These are phyloP conservation scores for Canna indica DNA, from an alignment of 176 grass and related monocot species.

Conservation along the genomic window DNA sequence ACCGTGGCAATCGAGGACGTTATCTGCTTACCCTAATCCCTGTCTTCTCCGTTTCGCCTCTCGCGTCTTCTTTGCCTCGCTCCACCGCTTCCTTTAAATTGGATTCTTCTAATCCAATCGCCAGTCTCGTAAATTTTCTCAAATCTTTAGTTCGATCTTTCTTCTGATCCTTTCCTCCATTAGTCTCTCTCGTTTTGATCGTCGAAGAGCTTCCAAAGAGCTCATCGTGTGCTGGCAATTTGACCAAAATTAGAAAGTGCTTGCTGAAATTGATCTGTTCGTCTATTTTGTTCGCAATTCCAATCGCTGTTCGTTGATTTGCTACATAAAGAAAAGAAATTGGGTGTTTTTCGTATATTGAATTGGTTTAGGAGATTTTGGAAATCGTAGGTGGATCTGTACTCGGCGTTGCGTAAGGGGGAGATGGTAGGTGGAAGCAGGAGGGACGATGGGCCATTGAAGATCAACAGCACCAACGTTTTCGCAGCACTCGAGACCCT, in stretches of 20 bases:
- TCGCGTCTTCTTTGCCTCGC: too few relatives aligned
- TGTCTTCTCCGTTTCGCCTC: too few relatives aligned
- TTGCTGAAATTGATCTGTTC: neutral
- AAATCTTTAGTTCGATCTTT: too few relatives aligned
- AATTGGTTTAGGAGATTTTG: neutral
- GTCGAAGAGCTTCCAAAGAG: neutral
- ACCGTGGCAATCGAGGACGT: too few relatives aligned
- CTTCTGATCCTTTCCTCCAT: too few relatives aligned
- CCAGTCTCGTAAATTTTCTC: too few relatives aligned
- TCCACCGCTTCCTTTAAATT: too few relatives aligned
- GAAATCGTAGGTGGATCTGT: constrained; percentile 6
- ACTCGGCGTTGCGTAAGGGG: neutral
- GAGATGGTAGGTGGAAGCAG: constrained; percentile 76
- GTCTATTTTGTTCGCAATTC: neutral
- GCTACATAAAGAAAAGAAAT: neutral
- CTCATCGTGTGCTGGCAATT: neutral
- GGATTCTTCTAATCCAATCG: too few relatives aligned
- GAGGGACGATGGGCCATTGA: constrained; percentile 49
- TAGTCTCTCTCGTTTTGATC: neutral
- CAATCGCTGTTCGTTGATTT: neutral
- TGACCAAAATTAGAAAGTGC: neutral
- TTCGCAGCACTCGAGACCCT: constrained; percentile 92
- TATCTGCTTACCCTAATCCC: too few relatives aligned
- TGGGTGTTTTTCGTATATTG: neutral
- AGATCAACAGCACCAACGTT: constrained; percentile 78